Percentiles rank a stretch among this genome's conserved stretches.
Evolutionary conservation across 78 protist genomes (phyloP).

Genomic region (Dictyostelium brefeldianum): DNA sequence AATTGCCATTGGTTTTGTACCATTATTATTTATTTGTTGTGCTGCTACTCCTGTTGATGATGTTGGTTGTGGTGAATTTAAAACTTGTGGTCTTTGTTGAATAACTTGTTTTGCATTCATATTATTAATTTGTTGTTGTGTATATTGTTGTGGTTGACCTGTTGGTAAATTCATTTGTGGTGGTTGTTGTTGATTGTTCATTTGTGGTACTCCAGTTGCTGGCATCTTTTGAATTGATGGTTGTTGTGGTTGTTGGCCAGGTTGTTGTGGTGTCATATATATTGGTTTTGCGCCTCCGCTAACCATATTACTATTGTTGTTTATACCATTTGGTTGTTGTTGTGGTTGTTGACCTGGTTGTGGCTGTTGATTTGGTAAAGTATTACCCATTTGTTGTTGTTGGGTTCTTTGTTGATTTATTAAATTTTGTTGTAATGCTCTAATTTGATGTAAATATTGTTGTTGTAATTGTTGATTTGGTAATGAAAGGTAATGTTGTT

Average conservation of each 20-base stretch:
- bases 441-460: neutral
- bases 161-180: neutral
- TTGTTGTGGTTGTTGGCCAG: neutral
- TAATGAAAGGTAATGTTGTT: conserved; percentile 12
- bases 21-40: neutral
- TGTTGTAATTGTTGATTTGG: conserved; percentile 11
- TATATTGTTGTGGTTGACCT: neutral
- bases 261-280: neutral
- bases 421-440: neutral
- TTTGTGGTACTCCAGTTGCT: neutral
- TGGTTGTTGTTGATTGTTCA: conserved; percentile 35
- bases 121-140: neutral
- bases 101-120: neutral
- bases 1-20: neutral
- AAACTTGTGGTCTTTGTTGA: neutral
- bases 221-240: neutral
- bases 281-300: neutral
- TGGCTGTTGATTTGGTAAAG: neutral
- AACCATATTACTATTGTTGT: neutral
- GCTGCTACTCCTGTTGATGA: neutral
- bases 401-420: neutral
- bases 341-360: neutral
- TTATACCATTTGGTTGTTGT: neutral
- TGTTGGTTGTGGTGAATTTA: neutral
- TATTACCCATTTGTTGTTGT: neutral